Evolutionary conservation across 768 basidiomycete genomes (phyloP).

Genomic region (Fomitopsis pulvina): DNA sequence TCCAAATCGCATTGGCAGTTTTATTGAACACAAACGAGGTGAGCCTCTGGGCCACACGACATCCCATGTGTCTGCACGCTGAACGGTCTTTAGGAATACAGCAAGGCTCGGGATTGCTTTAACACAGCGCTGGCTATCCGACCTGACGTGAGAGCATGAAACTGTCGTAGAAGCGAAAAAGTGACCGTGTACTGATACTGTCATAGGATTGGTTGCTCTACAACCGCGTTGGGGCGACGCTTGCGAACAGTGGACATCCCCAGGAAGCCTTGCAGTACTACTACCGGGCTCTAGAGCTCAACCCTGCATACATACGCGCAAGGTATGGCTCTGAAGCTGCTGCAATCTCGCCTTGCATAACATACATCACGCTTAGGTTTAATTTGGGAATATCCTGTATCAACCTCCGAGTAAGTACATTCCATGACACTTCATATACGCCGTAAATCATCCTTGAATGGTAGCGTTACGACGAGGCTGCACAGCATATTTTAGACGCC

Average conservation of each 20-base stretch:
- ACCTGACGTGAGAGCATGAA: conserved; percentile 62
- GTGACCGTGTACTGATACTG: not conserved
- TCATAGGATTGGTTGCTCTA: conserved; percentile 84
- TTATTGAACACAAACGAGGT: conserved; percentile 91
- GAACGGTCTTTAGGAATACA: conserved; percentile 62
- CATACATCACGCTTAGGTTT: conserved; percentile 48
- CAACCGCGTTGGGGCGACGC: conserved; percentile 90
- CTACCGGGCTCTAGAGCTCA: conserved; percentile 75
- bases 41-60: not conserved
- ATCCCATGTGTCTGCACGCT: not conserved
- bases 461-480: conserved; percentile 82
- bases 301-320: conserved; percentile 87
- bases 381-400: conserved; percentile 92
- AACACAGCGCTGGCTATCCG: conserved; percentile 78
- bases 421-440: too few relatives aligned
- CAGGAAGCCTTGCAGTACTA: conserved; percentile 86
- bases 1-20: conserved; percentile 92
- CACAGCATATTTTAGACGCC: conserved; percentile 82
- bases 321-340: conserved; percentile 37
- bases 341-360: not conserved
- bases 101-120: conserved; percentile 93
- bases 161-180: not conserved
- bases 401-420: conserved; percentile 69
- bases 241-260: conserved; percentile 82
- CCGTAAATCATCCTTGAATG: not conserved